Base-by-base conservation (phyloP, 441 rosid species). In the Omphalea diandra region DNA sequence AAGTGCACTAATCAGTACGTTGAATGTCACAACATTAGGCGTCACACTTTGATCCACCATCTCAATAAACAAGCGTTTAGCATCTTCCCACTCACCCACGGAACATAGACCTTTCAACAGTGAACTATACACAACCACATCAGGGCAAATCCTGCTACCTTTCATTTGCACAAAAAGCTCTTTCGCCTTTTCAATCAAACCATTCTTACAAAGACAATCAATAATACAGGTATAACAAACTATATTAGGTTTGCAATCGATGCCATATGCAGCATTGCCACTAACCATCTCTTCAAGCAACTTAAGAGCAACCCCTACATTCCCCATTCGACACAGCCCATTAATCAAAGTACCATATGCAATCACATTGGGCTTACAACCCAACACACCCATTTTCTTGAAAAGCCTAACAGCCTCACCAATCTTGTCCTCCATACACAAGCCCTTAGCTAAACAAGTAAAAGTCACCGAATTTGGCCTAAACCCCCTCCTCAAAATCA, bases 401-500 rank as follows among this genome's bases (percentile, higher is more conserved):
- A 91, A 76, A 84, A 88, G 75, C 69, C 73, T 40, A 46, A 84
- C 73, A 0, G 88, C 91, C 77, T 86, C 88, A 66, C 71, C 70
- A 61, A 67, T 67, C 69, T 86, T 84, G 67, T 80, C 82, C 76
- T 79, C 83, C 49, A 84, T 60, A 70, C 86, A 81, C 68, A 89
- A 76, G 0, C 95, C 97, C 75, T 79, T 80, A 33, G 89, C 80
- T 69, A 87, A 53, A 36, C 83, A 82, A 65, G 80, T 88, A 63
- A 81, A 88, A 36, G 89, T 82, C 38, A 83, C 81, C 9, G 73
- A 60, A 79, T 85, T 87, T 50, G 93, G 85, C 75, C 63, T 81
- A 67, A 84, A 83, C 18, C 82, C 82, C 0, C 49, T 63, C 63
- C 75, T 81, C 68, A 83, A 83, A 86, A 91, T 85, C 81, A 77